Conservation (phyloP, 345 rosid genomes). For the Citrus medica region DNA sequence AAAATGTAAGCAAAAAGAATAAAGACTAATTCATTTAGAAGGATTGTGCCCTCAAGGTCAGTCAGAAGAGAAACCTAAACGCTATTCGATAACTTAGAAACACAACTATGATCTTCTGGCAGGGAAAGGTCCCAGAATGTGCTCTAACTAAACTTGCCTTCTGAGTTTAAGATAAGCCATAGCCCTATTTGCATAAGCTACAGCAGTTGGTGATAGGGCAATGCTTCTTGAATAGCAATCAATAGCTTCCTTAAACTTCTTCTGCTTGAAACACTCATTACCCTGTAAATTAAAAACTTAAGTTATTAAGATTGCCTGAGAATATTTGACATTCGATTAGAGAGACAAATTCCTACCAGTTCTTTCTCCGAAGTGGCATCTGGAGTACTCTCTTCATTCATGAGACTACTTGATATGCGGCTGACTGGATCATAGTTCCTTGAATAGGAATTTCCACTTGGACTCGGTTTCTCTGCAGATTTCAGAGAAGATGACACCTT, state of each 20-base stretch:
- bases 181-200: constrained; percentile 86
- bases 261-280: constrained; percentile 77
- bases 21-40: not conserved
- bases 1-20: not conserved
- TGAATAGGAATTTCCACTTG: constrained; percentile 27
- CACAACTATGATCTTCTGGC: not conserved
- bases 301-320: not conserved
- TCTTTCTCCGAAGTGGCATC: constrained; percentile 90
- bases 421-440: constrained; percentile 34
- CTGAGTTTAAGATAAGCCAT: constrained; percentile 88
- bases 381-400: constrained; percentile 35
- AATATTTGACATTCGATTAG: not conserved
- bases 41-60: not conserved
- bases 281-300: constrained; percentile 43
- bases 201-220: constrained; percentile 79
- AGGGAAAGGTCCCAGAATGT: not conserved
- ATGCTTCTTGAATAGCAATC: constrained; percentile 90
- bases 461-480: constrained; percentile 24
- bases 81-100: not conserved
- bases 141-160: constrained; percentile 36
- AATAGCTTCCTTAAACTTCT: constrained; percentile 79
- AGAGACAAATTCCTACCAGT: constrained; percentile 36
- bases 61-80: not conserved
- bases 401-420: constrained; percentile 40
- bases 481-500: constrained; percentile 21